Base-by-base conservation (phyloP, 305 asterid species). In the Fraxinus floribunda region DNA sequence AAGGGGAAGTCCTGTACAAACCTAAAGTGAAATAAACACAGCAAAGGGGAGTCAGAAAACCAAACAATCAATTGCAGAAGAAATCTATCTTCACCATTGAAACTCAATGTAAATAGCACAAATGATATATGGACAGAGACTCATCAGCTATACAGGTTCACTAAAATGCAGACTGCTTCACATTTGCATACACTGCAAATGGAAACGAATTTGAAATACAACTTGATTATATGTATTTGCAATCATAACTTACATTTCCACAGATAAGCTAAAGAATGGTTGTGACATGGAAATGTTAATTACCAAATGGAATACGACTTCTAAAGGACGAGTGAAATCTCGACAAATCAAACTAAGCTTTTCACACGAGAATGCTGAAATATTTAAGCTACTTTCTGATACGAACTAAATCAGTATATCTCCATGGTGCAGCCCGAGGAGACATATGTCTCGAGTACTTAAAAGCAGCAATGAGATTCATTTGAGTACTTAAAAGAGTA, bases 351-450 rank as follows among this genome's bases (percentile, higher is more conserved):
- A 44, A 44, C 55, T 79, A 75, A 83, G 41, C 55, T 49, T 74
- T 85, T 55, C 60, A 78, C 84, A 66, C 52, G 76, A 81, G 82
- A 82, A 80, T 79, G 77, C 39, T 80, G 7, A 79, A 76, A 75
- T 71, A 79, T 39, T 75, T 75, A 32, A 64, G 32, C 81, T 77
- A 57, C 49, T 71, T 77, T 79, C 64, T 71, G 44, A 16, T 46
- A 32, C 20, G 36, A 38, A 80, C 80, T 85, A 85, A 66, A 66
- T 26, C 36, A 26, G 74, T 9, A 66, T 3, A 7, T 66, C 74
- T 26, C 36, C 36, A 26, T 64, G 74, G 36, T 18, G 68, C 29
- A 57, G 68, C 29, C 13, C 2, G 0, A 57, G 11, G 68, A 57
- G 29, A 57, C 3, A 57, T 4, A 1, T 24, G 11, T 16, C 2